Evolutionary conservation across 768 basidiomycete species (phyloP), one percentile per base, ranked within the genome.

Genomic region (Megacollybia marginata): DNA sequence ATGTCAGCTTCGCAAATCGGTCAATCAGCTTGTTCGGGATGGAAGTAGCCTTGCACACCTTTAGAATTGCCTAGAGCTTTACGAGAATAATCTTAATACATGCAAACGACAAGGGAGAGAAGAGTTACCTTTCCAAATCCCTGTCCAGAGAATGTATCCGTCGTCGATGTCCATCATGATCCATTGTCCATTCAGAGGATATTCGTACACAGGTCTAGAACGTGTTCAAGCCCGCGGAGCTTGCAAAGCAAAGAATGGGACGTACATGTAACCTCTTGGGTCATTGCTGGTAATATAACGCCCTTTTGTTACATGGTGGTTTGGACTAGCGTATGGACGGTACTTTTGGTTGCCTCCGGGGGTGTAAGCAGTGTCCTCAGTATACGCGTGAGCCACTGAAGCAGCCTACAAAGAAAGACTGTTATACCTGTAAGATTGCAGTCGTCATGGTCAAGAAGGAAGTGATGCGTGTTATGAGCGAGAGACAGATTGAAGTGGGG

Each of bases 131-230:
- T 93, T 93, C 91, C 91, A 93, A 48, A 93, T 93, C 9, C 89
- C 88, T 1, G 92, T 93, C 90, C 91, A 93, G 15, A 92, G 72
- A 51, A 93, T 84, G 63, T 90, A 92, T 3, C 91, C 91, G 62
- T 92, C 90, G 62, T 93, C 91, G 60, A 89, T 86, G 69, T 93
- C 91, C 80, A 92, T 90, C 91, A 93, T 92, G 59, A 93, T 88
- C 87, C 89, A 91, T 60, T 92, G 89, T 18, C 84, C 86, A 54
- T 90, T 89, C 49, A 93, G 72, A 1, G 88, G 88, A 58, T 92
- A 93, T 62, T 93, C 91, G 59, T 88, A 92, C 10, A 93, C 91
- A 11, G 89, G 88, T 48, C 90, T 80, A 52, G 33, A 32, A 11
- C 18, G 46, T 9, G 15, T n/a, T 48, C 18, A 47, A 44, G 42